phyloP scores from a whole-genome alignment of 345 rosid species.

The Brassica cretica region DNA sequence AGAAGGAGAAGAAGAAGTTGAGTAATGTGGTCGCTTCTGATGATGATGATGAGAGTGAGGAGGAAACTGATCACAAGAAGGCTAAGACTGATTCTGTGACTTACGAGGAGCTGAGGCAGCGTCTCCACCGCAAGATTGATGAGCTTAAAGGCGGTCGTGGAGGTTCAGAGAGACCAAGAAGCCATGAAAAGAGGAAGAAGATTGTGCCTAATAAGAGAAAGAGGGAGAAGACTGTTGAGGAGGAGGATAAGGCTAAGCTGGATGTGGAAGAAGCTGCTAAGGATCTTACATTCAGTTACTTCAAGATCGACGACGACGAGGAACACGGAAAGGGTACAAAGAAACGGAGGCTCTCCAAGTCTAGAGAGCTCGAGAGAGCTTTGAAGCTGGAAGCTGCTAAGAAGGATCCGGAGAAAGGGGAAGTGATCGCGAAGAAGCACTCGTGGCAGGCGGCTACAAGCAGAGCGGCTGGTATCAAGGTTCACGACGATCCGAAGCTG shows the following conservation, averaged over 20 bases:
- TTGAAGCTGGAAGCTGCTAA: slow-evolving; percentile 59
- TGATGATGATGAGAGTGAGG: slow-evolving; percentile 39
- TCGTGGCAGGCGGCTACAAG: slow-evolving; percentile 74
- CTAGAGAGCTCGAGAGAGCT: slow-evolving; percentile 69
- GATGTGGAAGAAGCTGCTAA: slow-evolving; percentile 72
- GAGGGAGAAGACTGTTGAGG: slow-evolving; percentile 47
- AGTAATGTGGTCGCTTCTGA: slow-evolving; percentile 1
- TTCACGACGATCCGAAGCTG: slow-evolving; percentile 80
- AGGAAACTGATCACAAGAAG: slow-evolving; percentile 46
- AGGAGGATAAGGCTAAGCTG: slow-evolving; percentile 41
- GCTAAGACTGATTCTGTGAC: slow-evolving; percentile 47
- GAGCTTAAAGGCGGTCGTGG: slow-evolving; percentile 66
- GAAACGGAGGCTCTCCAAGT: slow-evolving; percentile 64
- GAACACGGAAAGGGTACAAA: slow-evolving; percentile 54
- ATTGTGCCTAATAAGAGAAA: slow-evolving; percentile 57
- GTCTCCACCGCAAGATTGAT: slow-evolving; percentile 66
- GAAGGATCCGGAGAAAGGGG: slow-evolving; percentile 82
- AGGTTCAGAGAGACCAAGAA: slow-evolving; percentile 34
- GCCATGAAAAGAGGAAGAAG: slow-evolving; percentile 32
- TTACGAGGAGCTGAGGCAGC: slow-evolving; percentile 75
- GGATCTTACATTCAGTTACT: slow-evolving; percentile 66
- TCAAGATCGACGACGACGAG: slow-evolving; percentile 68
- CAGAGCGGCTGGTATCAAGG: slow-evolving; percentile 80
- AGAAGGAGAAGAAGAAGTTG: slow-evolving; percentile 63
- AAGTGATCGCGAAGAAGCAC: slow-evolving; percentile 53